Base-by-base conservation (phyloP, 2,329 filamentous ascomycete species). In the Alternaria arbusti region DNA sequence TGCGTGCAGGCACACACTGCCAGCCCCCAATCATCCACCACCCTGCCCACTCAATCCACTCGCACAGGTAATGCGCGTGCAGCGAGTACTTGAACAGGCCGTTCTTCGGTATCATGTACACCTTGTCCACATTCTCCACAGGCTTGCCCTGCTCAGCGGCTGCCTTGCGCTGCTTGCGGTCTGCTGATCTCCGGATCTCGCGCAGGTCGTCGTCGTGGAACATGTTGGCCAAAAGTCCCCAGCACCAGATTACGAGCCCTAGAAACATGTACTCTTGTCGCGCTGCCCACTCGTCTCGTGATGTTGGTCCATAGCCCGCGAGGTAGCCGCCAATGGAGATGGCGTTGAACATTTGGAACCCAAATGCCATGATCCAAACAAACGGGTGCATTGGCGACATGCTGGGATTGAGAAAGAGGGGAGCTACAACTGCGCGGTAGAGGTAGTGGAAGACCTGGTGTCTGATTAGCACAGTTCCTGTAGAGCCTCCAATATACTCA, bases 1-100 rank as follows among this genome's bases (percentile, higher is more conserved):
- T 87, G 73, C 94, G 84, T 23, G 93, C 95, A 0, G 96, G 95
- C 51, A 88, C 82, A 75, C 90, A 93, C 5, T 82, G 80, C 82
- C 84, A 87, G 0, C 86, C 86, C 1, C 90, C 87, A 70, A 91
- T 87, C 79, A 97, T 87, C 84, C 90, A 94, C 79, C 94, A 99
- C 0, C 96, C 96, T 4, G 87, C 80, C 96, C 96, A 99, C 84
- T 99, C 96, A 57, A 97, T 79, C 96, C 96, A 99, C 82, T 99
- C 96, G 76, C 90, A 91, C n/a, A 97, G 85, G 79, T 97, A 99
- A 79, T 99, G 96, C 69, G 96, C 94, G 79, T 91, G 97, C 63
- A 98, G 85, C 76, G 97, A 87, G 73, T 89, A 90, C 69, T 86
- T 85, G 81, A 98, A 99, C 54, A 97, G 81, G 1, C 94, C 94